A percentile compares a stretch with the other conserved stretches of the same genome.
Evolutionary conservation across 1,284 basidiomycete species (phyloP).

Genomic region (Ustilago loliicola): DNA sequence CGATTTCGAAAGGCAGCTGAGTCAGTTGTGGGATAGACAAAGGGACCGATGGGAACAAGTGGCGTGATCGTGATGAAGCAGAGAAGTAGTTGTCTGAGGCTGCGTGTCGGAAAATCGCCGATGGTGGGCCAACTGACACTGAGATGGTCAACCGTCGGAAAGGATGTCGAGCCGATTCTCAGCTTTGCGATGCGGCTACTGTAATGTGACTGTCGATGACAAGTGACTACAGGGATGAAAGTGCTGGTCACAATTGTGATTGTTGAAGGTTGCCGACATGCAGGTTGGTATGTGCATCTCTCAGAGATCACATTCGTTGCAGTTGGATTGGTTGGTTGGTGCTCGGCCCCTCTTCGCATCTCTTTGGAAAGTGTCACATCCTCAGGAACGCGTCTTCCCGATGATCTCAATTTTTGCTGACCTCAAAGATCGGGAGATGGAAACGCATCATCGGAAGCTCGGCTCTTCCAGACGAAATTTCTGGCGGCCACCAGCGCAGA

Average conservation of each 20-base stretch:
- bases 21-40: too few relatives aligned
- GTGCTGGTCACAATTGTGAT: too few relatives aligned
- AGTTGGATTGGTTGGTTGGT: neutral
- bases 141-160: neutral
- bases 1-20: too few relatives aligned
- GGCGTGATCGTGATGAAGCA: neutral
- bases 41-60: too few relatives aligned
- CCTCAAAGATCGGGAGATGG: slow-evolving; percentile 19
- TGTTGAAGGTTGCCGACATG: slow-evolving; percentile 4
- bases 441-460: slow-evolving; percentile 35
- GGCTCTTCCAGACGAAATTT: neutral
- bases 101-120: neutral
- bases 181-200: slow-evolving; percentile 2
- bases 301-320: slow-evolving; percentile 34
- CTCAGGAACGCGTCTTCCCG: slow-evolving; percentile 21
- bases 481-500: neutral
- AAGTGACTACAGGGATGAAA: neutral
- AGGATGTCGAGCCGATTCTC: neutral
- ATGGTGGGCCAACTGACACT: neutral
- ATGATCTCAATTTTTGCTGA: slow-evolving; percentile 7
- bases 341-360: slow-evolving; percentile 17
- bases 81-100: neutral
- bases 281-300: neutral
- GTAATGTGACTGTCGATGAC: neutral
- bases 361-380: slow-evolving; percentile 12